These are phyloP conservation scores for Oryza glaberrima DNA, from an alignment of 176 grass and related monocot genomes.

Conservation along the genomic window DNA sequence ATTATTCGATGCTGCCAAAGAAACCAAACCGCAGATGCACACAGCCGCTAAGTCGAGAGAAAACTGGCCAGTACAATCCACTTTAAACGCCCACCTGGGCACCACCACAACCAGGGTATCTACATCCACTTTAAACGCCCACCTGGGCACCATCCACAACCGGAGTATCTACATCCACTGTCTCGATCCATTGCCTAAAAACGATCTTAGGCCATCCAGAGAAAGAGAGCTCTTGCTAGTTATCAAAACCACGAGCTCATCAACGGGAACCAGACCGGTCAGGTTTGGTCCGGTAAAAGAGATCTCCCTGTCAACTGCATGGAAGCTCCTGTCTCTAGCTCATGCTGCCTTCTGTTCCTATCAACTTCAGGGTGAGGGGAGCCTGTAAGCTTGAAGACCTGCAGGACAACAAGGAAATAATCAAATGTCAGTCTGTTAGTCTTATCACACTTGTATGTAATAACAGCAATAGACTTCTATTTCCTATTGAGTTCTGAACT, in stretches of 20 bases:
- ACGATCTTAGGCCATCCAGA: slow-evolving; percentile 6
- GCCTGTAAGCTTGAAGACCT: slow-evolving; percentile 32
- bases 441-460: not conserved
- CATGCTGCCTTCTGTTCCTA: not conserved
- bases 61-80: slow-evolving; percentile 15
- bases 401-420: slow-evolving; percentile 22
- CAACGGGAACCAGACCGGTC: slow-evolving; percentile 1
- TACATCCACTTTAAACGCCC: slow-evolving; percentile 25
- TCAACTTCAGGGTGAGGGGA: slow-evolving; percentile 20
- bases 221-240: not conserved
- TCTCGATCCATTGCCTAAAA: not conserved
- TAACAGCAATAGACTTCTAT: not conserved
- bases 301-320: slow-evolving; percentile 26
- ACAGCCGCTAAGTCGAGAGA: not conserved
- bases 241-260: not conserved
- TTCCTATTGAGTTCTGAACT: not conserved
- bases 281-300: slow-evolving; percentile 9
- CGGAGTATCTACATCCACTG: slow-evolving; percentile 40
- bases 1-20: slow-evolving; percentile 36
- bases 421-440: slow-evolving; percentile 19
- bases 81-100: slow-evolving; percentile 13
- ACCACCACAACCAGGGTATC: slow-evolving; percentile 26
- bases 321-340: slow-evolving; percentile 17
- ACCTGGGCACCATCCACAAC: not conserved
- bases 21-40: slow-evolving; percentile 15